Conservation (phyloP, 129 eudicot genomes). For the Erigeron canadensis region DNA sequence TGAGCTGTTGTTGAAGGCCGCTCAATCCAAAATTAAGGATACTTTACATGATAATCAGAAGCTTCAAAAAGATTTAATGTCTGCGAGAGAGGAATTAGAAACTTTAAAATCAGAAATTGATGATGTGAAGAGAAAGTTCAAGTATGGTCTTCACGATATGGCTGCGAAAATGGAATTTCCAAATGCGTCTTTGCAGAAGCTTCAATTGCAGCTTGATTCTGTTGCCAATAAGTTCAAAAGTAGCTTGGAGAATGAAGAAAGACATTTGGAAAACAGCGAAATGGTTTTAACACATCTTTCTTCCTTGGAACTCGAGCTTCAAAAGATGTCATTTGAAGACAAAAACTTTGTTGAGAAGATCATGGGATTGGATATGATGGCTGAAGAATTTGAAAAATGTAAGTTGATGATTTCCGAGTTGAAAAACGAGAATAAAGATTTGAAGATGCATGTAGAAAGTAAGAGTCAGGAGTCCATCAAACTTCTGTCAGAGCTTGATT, state of each 20-base stretch:
- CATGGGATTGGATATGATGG: constrained; percentile 40
- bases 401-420: constrained; percentile 47
- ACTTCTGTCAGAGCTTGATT: constrained; percentile 41
- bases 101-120: constrained; percentile 13
- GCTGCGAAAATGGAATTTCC: constrained; percentile 47
- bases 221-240: constrained; percentile 47
- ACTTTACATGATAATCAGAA: background rate
- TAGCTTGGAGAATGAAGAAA: constrained; percentile 53
- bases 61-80: constrained; percentile 6
- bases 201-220: constrained; percentile 59
- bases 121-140: constrained; percentile 56
- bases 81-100: background rate
- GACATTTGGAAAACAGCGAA: constrained; percentile 38
- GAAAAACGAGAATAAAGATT: constrained; percentile 55
- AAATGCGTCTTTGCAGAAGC: constrained; percentile 49
- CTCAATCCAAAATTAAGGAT: background rate
- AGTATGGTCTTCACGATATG: constrained; percentile 42
- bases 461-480: constrained; percentile 25
- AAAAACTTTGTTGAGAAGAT: constrained; percentile 48
- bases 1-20: no score
- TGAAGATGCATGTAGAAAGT: constrained; percentile 33
- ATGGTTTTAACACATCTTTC: constrained; percentile 57
- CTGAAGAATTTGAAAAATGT: constrained; percentile 53
- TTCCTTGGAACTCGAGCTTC: constrained; percentile 61
- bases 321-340: constrained; percentile 52